phyloP scores from a whole-genome alignment of 1,139 yeast species.

The Magnusiomyces starmeri region DNA sequence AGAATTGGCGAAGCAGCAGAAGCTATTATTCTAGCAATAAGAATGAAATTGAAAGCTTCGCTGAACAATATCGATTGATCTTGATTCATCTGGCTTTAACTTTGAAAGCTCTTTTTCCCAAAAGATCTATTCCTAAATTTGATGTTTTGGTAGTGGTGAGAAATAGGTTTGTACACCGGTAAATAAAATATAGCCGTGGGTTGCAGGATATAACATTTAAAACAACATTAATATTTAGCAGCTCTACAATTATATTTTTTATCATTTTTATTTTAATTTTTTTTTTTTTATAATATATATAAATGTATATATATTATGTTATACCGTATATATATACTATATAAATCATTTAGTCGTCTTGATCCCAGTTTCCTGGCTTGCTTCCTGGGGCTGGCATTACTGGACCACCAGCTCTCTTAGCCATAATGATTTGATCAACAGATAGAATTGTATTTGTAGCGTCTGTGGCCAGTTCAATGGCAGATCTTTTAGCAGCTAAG shows the following conservation, averaged over 20 bases:
- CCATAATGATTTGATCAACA: slow-evolving; percentile 88
- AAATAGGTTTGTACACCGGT: too few relatives aligned
- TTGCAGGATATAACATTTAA: too few relatives aligned
- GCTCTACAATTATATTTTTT: background rate
- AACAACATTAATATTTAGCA: too few relatives aligned
- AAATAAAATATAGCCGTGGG: too few relatives aligned
- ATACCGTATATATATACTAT: too few relatives aligned
- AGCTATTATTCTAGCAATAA: slow-evolving; percentile 40
- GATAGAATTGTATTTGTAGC: slow-evolving; percentile 88
- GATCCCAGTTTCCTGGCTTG: slow-evolving; percentile 96
- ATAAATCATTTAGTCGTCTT: slow-evolving; percentile 56
- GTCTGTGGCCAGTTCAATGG: slow-evolving; percentile 89
- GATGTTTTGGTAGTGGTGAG: too few relatives aligned
- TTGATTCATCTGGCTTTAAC: too few relatives aligned
- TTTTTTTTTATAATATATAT: background rate
- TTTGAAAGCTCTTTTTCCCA: too few relatives aligned
- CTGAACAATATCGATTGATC: too few relatives aligned
- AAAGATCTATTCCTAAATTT: too few relatives aligned
- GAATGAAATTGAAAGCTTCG: slow-evolving; percentile 7
- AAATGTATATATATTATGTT: too few relatives aligned
- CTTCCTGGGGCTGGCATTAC: slow-evolving; percentile 72
- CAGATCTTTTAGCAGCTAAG: slow-evolving; percentile 72
- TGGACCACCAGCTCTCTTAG: slow-evolving; percentile 96
- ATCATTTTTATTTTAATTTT: too few relatives aligned
- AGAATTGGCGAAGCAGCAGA: slow-evolving; percentile 59